phyloP scores from a whole-genome alignment of 2,329 filamentous ascomycete genomes.

The Aureobasidium musti region DNA sequence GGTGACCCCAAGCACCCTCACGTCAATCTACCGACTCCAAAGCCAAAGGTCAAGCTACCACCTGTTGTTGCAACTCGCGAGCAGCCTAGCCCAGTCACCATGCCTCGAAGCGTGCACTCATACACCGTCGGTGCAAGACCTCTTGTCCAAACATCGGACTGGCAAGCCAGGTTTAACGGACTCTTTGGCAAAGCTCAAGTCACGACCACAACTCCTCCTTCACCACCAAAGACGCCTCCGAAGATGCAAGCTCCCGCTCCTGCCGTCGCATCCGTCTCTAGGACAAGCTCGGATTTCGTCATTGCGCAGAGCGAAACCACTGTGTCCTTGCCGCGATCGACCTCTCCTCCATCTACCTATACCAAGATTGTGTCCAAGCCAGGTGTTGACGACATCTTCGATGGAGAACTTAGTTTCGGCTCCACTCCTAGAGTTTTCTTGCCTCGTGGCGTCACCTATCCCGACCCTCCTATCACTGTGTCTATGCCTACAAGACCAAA shows the following conservation, averaged over 20 bases:
- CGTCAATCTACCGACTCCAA: constrained; percentile 68
- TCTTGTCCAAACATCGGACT: constrained; percentile 55
- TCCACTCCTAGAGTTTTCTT: constrained; percentile 45
- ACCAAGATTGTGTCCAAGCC: constrained; percentile 45
- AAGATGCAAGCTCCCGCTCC: constrained; percentile 44
- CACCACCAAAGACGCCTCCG: constrained; percentile 44
- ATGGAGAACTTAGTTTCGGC: constrained; percentile 51
- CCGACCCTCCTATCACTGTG: constrained; percentile 8
- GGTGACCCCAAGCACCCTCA: constrained; percentile 66
- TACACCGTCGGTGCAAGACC: constrained; percentile 46
- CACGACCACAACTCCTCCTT: constrained; percentile 44
- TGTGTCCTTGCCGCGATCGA: constrained; percentile 64
- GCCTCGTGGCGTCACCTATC: constrained; percentile 37
- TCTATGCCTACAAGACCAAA: neutral
- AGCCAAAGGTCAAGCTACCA: constrained; percentile 79
- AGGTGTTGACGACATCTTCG: constrained; percentile 47
- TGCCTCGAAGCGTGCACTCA: constrained; percentile 45
- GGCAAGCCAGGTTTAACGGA: constrained; percentile 84
- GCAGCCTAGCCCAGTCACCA: constrained; percentile 46
- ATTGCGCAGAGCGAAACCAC: constrained; percentile 71
- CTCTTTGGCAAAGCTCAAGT: constrained; percentile 66
- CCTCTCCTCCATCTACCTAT: constrained; percentile 28
- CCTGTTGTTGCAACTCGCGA: constrained; percentile 51
- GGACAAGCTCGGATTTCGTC: constrained; percentile 55
- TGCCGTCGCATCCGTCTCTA: constrained; percentile 32